Percentiles rank a stretch among this genome's conserved stretches.
Conservation (phyloP, 2,329 filamentous ascomycete genomes). For the Fusarium udum region DNA sequence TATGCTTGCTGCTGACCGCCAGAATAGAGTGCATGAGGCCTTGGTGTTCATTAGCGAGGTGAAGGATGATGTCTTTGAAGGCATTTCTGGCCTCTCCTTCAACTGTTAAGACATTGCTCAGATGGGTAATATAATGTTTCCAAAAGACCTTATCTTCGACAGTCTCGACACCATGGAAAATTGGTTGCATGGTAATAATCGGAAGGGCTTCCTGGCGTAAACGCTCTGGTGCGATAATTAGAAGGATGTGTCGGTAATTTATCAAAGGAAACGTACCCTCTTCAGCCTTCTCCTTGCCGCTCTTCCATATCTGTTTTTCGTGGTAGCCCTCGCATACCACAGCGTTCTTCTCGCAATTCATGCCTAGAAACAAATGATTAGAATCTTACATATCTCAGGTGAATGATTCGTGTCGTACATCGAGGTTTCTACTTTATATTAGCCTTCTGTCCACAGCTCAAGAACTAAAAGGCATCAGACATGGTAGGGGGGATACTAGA, state of each 20-base stretch:
- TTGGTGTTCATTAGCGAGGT: slow-evolving; percentile 80
- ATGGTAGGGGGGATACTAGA: background rate
- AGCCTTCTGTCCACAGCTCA: background rate
- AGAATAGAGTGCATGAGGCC: slow-evolving; percentile 92
- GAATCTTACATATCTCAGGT: background rate
- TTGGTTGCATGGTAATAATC: slow-evolving; percentile 66
- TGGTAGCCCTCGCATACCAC: slow-evolving; percentile 92
- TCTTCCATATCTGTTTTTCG: slow-evolving; percentile 86
- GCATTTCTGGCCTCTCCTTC: slow-evolving; percentile 84
- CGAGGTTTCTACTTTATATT: slow-evolving; percentile 44
- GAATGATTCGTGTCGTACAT: slow-evolving; percentile 54
- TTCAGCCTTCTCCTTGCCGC: slow-evolving; percentile 79
- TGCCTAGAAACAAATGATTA: slow-evolving; percentile 59
- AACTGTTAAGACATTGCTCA: slow-evolving; percentile 83
- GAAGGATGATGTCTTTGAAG: slow-evolving; percentile 84
- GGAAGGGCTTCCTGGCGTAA: slow-evolving; percentile 60
- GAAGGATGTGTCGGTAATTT: background rate
- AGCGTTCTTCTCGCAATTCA: slow-evolving; percentile 93
- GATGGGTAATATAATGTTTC: slow-evolving; percentile 81
- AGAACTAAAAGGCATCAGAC: background rate
- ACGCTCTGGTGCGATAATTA: slow-evolving; percentile 54
- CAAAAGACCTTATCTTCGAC: slow-evolving; percentile 82
- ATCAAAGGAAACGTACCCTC: slow-evolving; percentile 60
- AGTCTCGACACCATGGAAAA: slow-evolving; percentile 85
- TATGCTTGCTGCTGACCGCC: slow-evolving; percentile 82